Evolutionary conservation across 1,139 yeast species (phyloP), one percentile per base, ranked within the genome.

Genomic region (Hyphopichia wangnamkhiaoensis): DNA sequence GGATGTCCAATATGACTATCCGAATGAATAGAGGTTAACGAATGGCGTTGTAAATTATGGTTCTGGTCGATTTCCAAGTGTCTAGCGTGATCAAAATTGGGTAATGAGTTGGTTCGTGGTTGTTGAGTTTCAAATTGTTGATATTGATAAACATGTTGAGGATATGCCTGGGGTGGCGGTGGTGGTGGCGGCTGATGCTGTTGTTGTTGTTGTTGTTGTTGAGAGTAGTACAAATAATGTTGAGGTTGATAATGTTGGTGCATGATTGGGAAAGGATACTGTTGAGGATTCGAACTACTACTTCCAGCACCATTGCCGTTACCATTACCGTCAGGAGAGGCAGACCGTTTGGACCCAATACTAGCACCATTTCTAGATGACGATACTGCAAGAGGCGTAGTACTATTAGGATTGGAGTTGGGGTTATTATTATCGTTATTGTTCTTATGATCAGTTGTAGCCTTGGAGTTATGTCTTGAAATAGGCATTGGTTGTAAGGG

Each of bases 401-500:
- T 35, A n/a, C n/a, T n/a, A n/a, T n/a, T n/a, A n/a, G n/a, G n/a
- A n/a, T n/a, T n/a, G n/a, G n/a, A n/a, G n/a, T n/a, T n/a, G n/a
- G n/a, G n/a, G n/a, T n/a, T n/a, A n/a, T n/a, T n/a, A n/a, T n/a
- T n/a, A n/a, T n/a, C n/a, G n/a, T n/a, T n/a, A n/a, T 34, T 42
- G 32, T 42, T 45, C 30, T 43, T 52, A 28, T 12, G 47, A 26
- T 34, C 26, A 19, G 14, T 13, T 18, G 34, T 20, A 34, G 33
- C n/a, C 20, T 41, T 31, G 30, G 41, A 26, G 40, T 30, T 17
- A 26, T 31, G 35, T n/a, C n/a, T n/a, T n/a, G n/a, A n/a, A n/a
- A n/a, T 24, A 33, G 68, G 67, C 14, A 52, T 50, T 1, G 68
- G 67, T 45, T 64, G 70, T 28, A 64, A 53, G 2, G 71, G 71